Evolutionary conservation across 108 stramenopile genomes (phyloP).

Genomic region (Seminavis robusta): DNA sequence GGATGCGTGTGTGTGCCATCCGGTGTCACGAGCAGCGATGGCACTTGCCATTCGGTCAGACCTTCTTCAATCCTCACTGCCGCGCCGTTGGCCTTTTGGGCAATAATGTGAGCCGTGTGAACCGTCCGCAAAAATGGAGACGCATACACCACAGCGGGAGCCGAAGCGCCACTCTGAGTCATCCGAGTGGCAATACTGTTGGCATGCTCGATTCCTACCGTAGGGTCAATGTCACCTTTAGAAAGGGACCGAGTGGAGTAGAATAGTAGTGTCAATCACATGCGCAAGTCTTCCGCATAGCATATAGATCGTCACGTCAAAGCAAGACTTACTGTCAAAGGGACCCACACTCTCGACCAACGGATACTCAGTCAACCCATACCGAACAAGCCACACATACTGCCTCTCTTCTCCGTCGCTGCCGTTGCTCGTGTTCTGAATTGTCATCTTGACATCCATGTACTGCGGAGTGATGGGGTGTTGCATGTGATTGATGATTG

Average conservation of each 20-base stretch:
- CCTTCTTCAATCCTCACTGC: slow-evolving; percentile 59
- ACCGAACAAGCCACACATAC: slow-evolving; percentile 31
- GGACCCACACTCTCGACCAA: slow-evolving; percentile 53
- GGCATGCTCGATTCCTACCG: slow-evolving; percentile 59
- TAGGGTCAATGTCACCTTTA: slow-evolving; percentile 41
- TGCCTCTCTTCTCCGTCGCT: no score
- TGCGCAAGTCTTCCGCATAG: no score
- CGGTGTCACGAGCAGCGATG: slow-evolving; percentile 62
- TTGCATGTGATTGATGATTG: no score
- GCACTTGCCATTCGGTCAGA: slow-evolving; percentile 66
- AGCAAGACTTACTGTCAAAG: slow-evolving; percentile 50
- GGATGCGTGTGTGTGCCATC: slow-evolving; percentile 47
- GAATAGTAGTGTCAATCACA: neutral
- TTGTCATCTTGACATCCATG: no score
- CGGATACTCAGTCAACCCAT: slow-evolving; percentile 59
- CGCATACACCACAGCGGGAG: slow-evolving; percentile 49
- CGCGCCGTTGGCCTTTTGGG: slow-evolving; percentile 16
- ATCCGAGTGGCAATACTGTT: slow-evolving; percentile 32
- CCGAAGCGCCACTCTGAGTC: neutral
- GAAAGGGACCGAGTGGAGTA: neutral
- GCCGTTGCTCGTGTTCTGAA: no score
- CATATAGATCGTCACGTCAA: no score
- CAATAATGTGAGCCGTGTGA: slow-evolving; percentile 67
- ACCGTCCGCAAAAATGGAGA: slow-evolving; percentile 54
- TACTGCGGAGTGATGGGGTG: no score